A percentile compares a stretch with the other conserved stretches of the same genome.
Conservation (phyloP, 2,329 filamentous ascomycete genomes). For the Botrytis squamosa region DNA sequence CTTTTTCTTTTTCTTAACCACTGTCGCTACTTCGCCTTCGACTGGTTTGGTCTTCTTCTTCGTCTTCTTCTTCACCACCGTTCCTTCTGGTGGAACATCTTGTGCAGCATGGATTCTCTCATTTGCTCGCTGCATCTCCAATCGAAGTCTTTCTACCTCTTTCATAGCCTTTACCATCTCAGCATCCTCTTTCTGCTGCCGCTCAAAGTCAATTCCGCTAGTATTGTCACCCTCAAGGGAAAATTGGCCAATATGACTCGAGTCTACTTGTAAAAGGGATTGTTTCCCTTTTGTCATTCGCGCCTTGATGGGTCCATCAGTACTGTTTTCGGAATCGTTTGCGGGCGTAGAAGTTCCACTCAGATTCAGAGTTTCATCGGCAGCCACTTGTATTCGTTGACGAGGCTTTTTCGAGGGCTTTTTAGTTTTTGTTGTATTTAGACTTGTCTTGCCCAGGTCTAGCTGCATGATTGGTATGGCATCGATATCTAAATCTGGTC, state of each 20-base stretch:
- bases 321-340: conserved; percentile 54
- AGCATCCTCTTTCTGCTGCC: conserved; percentile 71
- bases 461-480: conserved; percentile 95
- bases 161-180: conserved; percentile 88
- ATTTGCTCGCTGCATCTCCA: conserved; percentile 85
- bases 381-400: conserved; percentile 65
- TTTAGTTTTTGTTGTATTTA: conserved; percentile 36
- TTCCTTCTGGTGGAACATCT: conserved; percentile 60
- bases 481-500: conserved; percentile 82
- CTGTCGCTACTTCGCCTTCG: conserved; percentile 28
- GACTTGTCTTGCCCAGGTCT: conserved; percentile 60
- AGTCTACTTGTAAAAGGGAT: conserved; percentile 79
- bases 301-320: conserved; percentile 49
- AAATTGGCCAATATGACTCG: conserved; percentile 73
- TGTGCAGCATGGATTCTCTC: conserved; percentile 71
- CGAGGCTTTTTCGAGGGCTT: conserved; percentile 46
- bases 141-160: conserved; percentile 79
- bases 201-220: conserved; percentile 56
- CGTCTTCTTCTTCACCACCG: conserved; percentile 57
- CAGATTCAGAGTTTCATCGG: conserved; percentile 68
- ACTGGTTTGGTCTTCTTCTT: conserved; percentile 50
- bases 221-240: conserved; percentile 58
- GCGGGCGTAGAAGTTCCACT: conserved; percentile 50
- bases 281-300: conserved; percentile 54
- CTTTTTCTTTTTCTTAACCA: conserved; percentile 51